Evolutionary conservation across 805 yeast genomes (phyloP), one percentile per base, ranked within the genome.

Genomic region (Pichia occidentalis): DNA sequence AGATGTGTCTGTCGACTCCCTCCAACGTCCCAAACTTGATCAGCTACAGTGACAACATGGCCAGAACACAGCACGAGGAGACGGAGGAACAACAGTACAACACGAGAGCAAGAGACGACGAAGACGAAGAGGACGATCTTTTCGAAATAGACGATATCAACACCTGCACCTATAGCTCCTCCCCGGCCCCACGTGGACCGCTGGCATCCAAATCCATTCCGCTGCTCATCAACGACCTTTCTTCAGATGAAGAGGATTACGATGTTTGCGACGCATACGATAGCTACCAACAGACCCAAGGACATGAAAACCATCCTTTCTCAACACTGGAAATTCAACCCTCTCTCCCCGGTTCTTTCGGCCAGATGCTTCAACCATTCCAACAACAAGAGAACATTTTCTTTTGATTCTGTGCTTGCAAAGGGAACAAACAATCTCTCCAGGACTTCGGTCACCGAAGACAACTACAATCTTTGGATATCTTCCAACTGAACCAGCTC

Each of bases 111-210:
- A n/a, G n/a, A n/a, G n/a, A n/a, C n/a, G n/a, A n/a, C n/a, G n/a
- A n/a, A 5, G 40, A 44, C 7, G 49, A 44, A 3, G 50, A 45
- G 10, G 51, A 44, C 19, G 48, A 42, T 28, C 41, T 49, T 17
- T 51, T 52, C 35, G 42, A 40, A 19, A 36, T 51, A 9, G 56
- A 53, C 29, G 54, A 49, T 24, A 34, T 47, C 7, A 51, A 47
- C 14, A 49, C 49, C 13, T 34, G 42, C 32, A 43, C 48, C 3
- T 52, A 50, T 39, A 34, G n/a, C n/a, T n/a, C n/a, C n/a, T n/a
- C n/a, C n/a, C n/a, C n/a, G n/a, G n/a, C n/a, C n/a, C 33, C 42
- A 17, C 8, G 14, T 28, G 9, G 18, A 7, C 11, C 24, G 5
- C 13, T 14, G 17, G 27, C 30, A 23, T 24, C 24, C 29, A 12